phyloP scores from a whole-genome alignment of 2,329 filamentous ascomycete genomes.

The Fusarium papillatum region DNA sequence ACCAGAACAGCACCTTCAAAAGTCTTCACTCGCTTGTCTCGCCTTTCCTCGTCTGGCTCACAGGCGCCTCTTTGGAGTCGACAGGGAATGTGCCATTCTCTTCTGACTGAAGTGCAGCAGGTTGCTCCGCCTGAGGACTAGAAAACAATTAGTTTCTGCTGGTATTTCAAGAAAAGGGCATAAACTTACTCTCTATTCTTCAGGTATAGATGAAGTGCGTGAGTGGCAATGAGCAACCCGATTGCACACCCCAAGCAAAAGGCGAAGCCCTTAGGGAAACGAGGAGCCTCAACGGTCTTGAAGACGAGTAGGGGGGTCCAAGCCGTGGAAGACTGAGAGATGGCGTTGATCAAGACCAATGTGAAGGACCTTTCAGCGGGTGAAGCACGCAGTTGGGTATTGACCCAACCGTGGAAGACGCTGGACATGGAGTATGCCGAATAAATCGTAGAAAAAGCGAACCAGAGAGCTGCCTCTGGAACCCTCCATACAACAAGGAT shows the following conservation, averaged over 20 bases:
- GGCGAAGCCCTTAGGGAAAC: slow-evolving; percentile 55
- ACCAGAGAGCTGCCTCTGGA: slow-evolving; percentile 55
- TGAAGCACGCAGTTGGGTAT: slow-evolving; percentile 60
- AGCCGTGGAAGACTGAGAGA: slow-evolving; percentile 66
- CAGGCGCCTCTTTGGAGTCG: background rate
- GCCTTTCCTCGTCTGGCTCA: background rate
- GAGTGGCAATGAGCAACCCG: background rate
- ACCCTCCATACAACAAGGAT: slow-evolving; percentile 69
- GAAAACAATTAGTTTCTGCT: background rate
- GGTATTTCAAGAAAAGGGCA: background rate
- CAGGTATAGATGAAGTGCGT: background rate
- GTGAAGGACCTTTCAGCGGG: slow-evolving; percentile 62
- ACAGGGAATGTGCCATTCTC: background rate
- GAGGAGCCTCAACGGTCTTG: slow-evolving; percentile 47
- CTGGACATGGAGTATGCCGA: slow-evolving; percentile 65
- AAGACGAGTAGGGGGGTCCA: slow-evolving; percentile 68
- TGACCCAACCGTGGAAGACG: slow-evolving; percentile 69
- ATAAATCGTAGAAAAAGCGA: slow-evolving; percentile 60
- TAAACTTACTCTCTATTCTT: slow-evolving; percentile 8
- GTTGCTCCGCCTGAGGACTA: slow-evolving; percentile 9
- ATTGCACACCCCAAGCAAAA: slow-evolving; percentile 45
- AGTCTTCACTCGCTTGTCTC: background rate
- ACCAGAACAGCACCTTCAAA: background rate
- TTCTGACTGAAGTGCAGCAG: background rate
- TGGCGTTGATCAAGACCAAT: slow-evolving; percentile 63